Conservation (phyloP, 148 eudicot species). For the Camellia sinensis region DNA sequence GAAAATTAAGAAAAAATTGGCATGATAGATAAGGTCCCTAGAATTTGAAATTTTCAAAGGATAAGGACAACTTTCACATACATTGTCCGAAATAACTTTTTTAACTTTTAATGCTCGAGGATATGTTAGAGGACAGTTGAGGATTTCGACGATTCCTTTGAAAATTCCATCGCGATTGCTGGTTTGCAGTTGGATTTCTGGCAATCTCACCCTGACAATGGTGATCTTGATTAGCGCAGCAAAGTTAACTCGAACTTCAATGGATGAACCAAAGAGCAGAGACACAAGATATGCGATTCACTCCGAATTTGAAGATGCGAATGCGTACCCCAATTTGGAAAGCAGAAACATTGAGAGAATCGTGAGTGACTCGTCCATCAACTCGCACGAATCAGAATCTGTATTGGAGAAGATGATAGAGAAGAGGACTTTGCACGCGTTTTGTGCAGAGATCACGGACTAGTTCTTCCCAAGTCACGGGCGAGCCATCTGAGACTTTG, state of each 20-base stretch:
- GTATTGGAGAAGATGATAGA: constrained; percentile 18
- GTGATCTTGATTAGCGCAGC: constrained; percentile 52
- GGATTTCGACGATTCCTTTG: constrained; percentile 37
- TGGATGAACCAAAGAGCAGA: constrained; percentile 38
- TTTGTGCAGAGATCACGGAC: constrained; percentile 12
- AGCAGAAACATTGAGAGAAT: constrained; percentile 33
- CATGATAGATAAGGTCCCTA: too few relatives aligned
- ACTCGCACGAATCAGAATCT: constrained; percentile 26
- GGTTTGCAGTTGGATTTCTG: constrained; percentile 43
- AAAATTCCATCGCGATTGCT: constrained; percentile 40
- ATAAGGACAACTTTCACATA: too few relatives aligned
- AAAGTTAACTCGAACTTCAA: constrained; percentile 54
- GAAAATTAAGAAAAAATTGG: too few relatives aligned
- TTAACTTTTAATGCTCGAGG: constrained; percentile 46
- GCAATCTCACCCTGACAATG: constrained; percentile 49
- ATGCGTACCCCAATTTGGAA: constrained; percentile 25
- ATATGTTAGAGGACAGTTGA: constrained; percentile 33
- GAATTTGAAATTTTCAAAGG: too few relatives aligned
- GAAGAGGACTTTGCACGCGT: constrained; percentile 25
- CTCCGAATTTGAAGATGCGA: constrained; percentile 31
- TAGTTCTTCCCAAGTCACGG: constrained; percentile 33
- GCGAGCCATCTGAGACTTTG: constrained; percentile 35
- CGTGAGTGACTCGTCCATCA: constrained; percentile 39
- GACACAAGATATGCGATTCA: constrained; percentile 28
- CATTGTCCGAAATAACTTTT: too few relatives aligned